Base-by-base conservation (phyloP, 345 rosid species). In the Euphorbia lathyris region DNA sequence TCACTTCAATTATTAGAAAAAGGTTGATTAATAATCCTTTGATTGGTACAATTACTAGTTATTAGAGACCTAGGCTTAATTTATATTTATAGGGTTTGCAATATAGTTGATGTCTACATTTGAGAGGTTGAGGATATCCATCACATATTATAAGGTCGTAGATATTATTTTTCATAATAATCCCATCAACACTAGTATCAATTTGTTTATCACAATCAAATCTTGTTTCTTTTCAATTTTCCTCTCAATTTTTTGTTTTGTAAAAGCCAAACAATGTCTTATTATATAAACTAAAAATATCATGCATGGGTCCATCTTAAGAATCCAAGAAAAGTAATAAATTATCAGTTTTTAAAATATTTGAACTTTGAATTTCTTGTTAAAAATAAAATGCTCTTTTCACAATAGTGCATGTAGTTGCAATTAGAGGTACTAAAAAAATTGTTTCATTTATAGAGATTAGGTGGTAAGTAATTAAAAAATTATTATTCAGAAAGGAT, bases 191-290 rank as follows among this genome's bases (percentile, higher is more conserved):
- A 3, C 29, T 42, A 26, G 23, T 64, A 16, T 26, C 19, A 47
- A 16, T 51, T 22, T 66, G 19, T 12, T 45, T 45, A 45, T 45
- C 51, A 45, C 51, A n/a, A 14, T 4, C 48, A 29, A 7, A 22
- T 55, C 26, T 1, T 66, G n/a, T 34, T 40, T 10, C 10, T 20
- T 9, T 14, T 19, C 7, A 22, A 1, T 52, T 52, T 10, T 51
- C 3, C 12, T 34, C n/a, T 26, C 20, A 45, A 45, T 45, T 4
- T 52, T 61, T 56, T 73, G 74, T 17, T 66, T 59, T 53, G 81
- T 20, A 76, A 82, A 84, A 84, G 85, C 80, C 69, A 32, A 79
- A 73, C 83, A 68, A 4, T 81, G 85, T 79, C 87, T 79, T 77
- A 62, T 79, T 78, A 47, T 74, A 63, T 56, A 32, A 19, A 27